Base-by-base conservation (phyloP, 2,329 filamentous ascomycete species). In the Pyricularia pennisetigena region DNA sequence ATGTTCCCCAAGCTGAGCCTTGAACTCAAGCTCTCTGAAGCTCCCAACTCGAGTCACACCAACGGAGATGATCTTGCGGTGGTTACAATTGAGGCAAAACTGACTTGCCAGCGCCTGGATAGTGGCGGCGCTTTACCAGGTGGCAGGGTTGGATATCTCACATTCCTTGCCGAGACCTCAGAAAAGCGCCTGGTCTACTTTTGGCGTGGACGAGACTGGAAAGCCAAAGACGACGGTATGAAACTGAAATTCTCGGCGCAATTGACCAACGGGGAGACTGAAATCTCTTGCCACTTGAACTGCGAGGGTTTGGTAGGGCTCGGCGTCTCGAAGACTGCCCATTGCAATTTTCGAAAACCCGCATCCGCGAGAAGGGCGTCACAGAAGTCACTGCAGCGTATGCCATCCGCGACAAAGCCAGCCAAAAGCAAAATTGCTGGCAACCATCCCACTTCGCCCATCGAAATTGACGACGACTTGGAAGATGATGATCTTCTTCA, bases 231-330 rank as follows among this genome's bases (percentile, higher is more conserved):
- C 0, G 85, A 89, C 30, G 80, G 81, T 7, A 73, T 82, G 28
- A 84, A 88, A 10, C 74, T 93, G 2, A 77, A 81, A 0, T 89
- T 90, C 70, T 85, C 78, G 24, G 85, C 88, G 0, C 79, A 85
- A 0, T 75, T 93, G n/a, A 57, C 6, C 49, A 24, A 83, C 77
- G 1, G 79, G 79, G 4, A 75, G 81, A 0, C 85, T 23, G 85
- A 90, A 68, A 79, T 95, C 41, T 83, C 83, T 28, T 92, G 88
- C 70, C 87, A 89, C 74, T 82, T 94, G 65, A 91, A 92, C 76
- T 98, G 94, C 71, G 94, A 97, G 78, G 89, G 93, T 62, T 90
- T 98, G 73, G 92, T 88, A 3, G 87, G 87, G 1, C 88, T 87
- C 0, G 75, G 80, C 35, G 75, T 83, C 16, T 73, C 75, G 0